phyloP scores from a whole-genome alignment of 768 basidiomycete genomes.

The Russula emetica region DNA sequence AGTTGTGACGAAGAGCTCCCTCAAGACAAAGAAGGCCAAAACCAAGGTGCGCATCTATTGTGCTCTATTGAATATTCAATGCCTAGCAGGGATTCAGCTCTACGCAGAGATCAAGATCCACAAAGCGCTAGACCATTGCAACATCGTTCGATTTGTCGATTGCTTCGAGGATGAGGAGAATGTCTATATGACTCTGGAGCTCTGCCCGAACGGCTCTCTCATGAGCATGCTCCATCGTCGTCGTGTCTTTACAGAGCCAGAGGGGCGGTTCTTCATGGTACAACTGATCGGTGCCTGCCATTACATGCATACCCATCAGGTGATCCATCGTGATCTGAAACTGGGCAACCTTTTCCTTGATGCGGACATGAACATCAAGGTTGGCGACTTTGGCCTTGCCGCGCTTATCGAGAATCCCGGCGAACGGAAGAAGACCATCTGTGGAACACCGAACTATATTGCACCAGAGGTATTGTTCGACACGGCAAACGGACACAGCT shows the following conservation, averaged over 20 bases:
- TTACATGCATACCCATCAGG: conserved; percentile 95
- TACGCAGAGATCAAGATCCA: conserved; percentile 99
- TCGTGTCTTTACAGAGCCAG: conserved; percentile 84
- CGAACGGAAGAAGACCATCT: conserved; percentile 98
- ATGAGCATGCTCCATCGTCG: conserved; percentile 90
- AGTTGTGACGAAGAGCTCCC: conserved; percentile 86
- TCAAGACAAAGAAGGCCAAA: conserved; percentile 95
- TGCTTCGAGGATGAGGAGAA: conserved; percentile 95
- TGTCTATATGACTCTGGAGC: conserved; percentile 95
- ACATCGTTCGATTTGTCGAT: conserved; percentile 87
- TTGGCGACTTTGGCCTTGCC: conserved; percentile 96
- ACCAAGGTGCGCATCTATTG: conserved; percentile 66
- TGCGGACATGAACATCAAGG: conserved; percentile 88
- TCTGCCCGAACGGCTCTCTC: conserved; percentile 84
- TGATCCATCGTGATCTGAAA: conserved; percentile 97
- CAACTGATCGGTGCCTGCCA: conserved; percentile 94
- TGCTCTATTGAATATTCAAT: background rate
- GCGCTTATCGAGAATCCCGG: conserved; percentile 95
- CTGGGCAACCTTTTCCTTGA: conserved; percentile 94
- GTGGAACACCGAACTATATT: conserved; percentile 98
- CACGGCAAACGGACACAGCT: conserved; percentile 92
- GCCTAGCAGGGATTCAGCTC: conserved; percentile 47
- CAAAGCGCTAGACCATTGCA: conserved; percentile 82
- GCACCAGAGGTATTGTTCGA: conserved; percentile 97
- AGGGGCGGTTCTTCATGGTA: conserved; percentile 87